Base-by-base conservation (phyloP, 768 basidiomycete genomes). In the Rickenella mellea region DNA sequence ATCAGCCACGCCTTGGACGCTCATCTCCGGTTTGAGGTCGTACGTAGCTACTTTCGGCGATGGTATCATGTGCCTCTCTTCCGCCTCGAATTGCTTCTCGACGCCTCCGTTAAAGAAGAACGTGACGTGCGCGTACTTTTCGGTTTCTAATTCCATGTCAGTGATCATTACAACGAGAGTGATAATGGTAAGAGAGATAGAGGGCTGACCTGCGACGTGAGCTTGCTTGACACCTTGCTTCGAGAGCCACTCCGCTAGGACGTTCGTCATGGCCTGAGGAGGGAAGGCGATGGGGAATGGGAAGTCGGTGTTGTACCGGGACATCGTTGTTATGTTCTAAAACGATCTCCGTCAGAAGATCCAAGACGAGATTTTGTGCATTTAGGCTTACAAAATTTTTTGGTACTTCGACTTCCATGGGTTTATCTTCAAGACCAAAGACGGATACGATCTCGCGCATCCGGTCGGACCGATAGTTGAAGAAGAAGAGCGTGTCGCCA, bases 61-160 rank as follows among this genome's bases (percentile, higher is more conserved):
- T 3, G 87, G 76, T 45, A 94, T 80, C 86, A 96, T 80, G 58
- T 80, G 70, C 12, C 93, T 71, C 51, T 87, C 83, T 57, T 96
- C 93, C 26, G 67, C 61, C 11, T 74, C 69, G 62, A 87, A 97
- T 54, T 93, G 87, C 57, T 91, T 87, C 69, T 96, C 93, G 22
- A 91, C 80, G 43, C 92, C 92, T 11, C 92, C 93, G 61, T 94
- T 96, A 75, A 96, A 94, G 75, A 94, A 96, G 71, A 96, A 94
- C 0, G 92, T 97, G 42, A 97, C 88, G 56, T 97, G 92, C 2
- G 91, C 91, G 61, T 93, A 97, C 64, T 97, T 94, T 60, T 94
- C 92, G n/a, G 92, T 94, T 61, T 96, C 92, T 75, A 55, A 3
- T 21, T 14, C 14, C 9, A 29, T 8, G 17, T 30, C 12, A 12